Evolutionary conservation across 768 basidiomycete species (phyloP).

Genomic region (Lactarius sanguifluus): DNA sequence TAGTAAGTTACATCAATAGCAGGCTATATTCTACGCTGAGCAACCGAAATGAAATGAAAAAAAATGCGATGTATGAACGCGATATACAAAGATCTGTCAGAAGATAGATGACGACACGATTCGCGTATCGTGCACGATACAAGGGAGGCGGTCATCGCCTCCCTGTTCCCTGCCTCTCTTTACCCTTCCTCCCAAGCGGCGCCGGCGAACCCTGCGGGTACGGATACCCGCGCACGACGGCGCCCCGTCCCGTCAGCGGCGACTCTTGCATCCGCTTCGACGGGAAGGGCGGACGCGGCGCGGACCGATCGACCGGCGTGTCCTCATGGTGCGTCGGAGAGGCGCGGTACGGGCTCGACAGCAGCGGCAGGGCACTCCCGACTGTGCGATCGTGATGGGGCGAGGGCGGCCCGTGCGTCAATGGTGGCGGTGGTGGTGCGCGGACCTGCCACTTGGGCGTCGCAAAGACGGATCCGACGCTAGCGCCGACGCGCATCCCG

Average conservation of each 20-base stretch:
- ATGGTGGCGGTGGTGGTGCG: neutral
- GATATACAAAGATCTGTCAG: neutral
- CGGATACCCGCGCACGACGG: neutral
- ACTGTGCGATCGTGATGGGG: neutral
- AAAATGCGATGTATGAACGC: neutral
- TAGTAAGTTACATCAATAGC: conserved; percentile 19
- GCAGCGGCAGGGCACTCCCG: neutral
- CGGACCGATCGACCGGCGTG: conserved; percentile 23
- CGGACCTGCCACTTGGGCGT: conserved; percentile 28
- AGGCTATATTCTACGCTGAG: conserved; percentile 19
- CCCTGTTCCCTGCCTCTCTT: conserved; percentile 18
- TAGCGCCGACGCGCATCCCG: conserved; percentile 47
- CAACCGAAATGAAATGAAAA: neutral
- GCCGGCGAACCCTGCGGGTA: conserved; percentile 11
- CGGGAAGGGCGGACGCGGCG: conserved; percentile 11
- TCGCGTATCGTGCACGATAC: too few relatives aligned
- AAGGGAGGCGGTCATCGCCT: conserved; percentile 12
- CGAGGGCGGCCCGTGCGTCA: neutral
- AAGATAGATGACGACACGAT: neutral
- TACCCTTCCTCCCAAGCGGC: conserved; percentile 24
- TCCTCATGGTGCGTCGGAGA: conserved; percentile 10
- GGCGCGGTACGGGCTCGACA: conserved; percentile 14
- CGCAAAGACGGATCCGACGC: conserved; percentile 20
- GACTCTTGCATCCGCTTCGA: conserved; percentile 21
- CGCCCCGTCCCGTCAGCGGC: conserved; percentile 13